Base-by-base conservation (phyloP, 805 yeast species). In the Grigorovia jiainica region DNA sequence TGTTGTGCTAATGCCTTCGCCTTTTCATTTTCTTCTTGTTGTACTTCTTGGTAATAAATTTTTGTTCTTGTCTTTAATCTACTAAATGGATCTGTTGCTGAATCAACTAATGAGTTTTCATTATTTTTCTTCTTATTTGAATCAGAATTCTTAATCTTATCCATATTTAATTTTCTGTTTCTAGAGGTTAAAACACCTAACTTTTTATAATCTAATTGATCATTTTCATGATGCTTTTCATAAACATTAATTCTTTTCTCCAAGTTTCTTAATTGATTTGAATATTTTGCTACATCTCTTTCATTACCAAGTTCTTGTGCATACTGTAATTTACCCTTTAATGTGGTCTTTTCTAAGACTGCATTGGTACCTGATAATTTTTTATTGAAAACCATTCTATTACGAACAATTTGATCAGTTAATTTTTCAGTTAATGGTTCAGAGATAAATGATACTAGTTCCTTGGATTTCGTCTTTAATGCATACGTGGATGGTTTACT, bases 21-120 rank as follows among this genome's bases (percentile, higher is more conserved):
- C 58, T 70, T 73, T 49, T 73, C 78, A 50, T 79, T 76, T 48
- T 73, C 81, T 46, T 71, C 73, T 47, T 71, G 70, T 47, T 72
- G 76, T 37, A 71, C 65, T 43, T 61, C 73, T 37, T 70, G 67
- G 40, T 87, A 87, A 63, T 86, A 90, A 46, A 86, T 77, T 54
- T 85, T 76, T 1, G 97, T 85, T 47, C 79, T 82, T 1, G 97
- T 90, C 59, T 85, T 82, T 57, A 92, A 73, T 60, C 97, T 78
- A 50, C 83, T 77, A 63, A 92, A 92, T 18, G 98, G 97, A 65
- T 92, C 85, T 52, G 71, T 76, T 41, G 58, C 60, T 6, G 75
- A 69, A 43, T 64, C 64, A 41, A 52, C 57, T 45, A 46, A 50
- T 9, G 34, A 17, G 25, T 21, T 17, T 8, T 29, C 11, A 13